Conservation (phyloP, 2,329 filamentous ascomycete species). For the Neocucurbitaria cava region DNA sequence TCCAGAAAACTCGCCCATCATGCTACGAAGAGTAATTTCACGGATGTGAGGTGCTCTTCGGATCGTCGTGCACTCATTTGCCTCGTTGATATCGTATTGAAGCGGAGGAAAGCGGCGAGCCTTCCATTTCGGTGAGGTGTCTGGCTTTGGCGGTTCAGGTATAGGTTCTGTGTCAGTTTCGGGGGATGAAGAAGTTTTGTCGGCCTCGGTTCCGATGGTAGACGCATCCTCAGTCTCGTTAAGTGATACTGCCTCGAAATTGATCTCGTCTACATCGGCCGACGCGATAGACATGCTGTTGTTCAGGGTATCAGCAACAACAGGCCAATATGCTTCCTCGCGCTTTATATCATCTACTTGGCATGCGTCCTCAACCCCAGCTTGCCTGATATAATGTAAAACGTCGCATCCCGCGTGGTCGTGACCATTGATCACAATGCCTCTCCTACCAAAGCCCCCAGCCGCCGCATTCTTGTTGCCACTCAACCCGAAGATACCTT, state of each 20-base stretch:
- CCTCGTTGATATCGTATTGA: slow-evolving; percentile 46
- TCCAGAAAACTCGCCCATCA: slow-evolving; percentile 97
- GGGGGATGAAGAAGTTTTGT: slow-evolving; percentile 3
- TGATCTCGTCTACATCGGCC: slow-evolving; percentile 1
- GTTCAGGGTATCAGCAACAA: slow-evolving; percentile 1
- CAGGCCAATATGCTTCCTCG: slow-evolving; percentile 25
- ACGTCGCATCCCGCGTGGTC: slow-evolving; percentile 95
- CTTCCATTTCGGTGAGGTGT: slow-evolving; percentile 26
- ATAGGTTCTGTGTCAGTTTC: background rate
- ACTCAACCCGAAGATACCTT: slow-evolving; percentile 82
- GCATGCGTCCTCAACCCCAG: slow-evolving; percentile 19
- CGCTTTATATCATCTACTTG: slow-evolving; percentile 8
- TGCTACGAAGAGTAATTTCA: slow-evolving; percentile 92
- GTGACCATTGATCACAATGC: slow-evolving; percentile 88
- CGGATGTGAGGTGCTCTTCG: slow-evolving; percentile 66
- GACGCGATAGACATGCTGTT: slow-evolving; percentile 2
- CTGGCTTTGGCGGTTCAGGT: background rate
- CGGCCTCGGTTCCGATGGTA: background rate
- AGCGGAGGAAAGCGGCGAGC: slow-evolving; percentile 27
- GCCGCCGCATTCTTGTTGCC: slow-evolving; percentile 65
- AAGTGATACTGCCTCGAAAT: slow-evolving; percentile 2
- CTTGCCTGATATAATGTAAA: slow-evolving; percentile 68
- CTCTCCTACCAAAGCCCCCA: slow-evolving; percentile 70
- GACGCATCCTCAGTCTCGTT: slow-evolving; percentile 6
- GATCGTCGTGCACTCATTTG: slow-evolving; percentile 21